These are phyloP conservation scores for Candida succiphila DNA, from an alignment of 805 yeast genomes.

Conservation along the genomic window DNA sequence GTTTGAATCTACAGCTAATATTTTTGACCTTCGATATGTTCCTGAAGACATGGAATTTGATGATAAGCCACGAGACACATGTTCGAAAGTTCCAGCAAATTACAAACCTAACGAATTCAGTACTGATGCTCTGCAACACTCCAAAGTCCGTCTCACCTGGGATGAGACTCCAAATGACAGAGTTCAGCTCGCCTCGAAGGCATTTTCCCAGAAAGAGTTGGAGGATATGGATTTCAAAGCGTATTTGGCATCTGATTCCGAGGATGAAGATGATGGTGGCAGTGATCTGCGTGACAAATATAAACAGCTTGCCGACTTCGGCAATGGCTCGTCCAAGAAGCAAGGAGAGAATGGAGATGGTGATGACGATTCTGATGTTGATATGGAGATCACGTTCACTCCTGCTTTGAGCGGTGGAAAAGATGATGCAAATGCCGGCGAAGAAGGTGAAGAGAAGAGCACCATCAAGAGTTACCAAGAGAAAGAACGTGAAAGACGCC, in stretches of 20 bases:
- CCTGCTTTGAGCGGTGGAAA: slow-evolving; percentile 59
- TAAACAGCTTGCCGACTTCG: slow-evolving; percentile 45
- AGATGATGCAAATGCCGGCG: slow-evolving; percentile 26
- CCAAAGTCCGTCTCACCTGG: slow-evolving; percentile 95
- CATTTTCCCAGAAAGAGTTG: slow-evolving; percentile 80
- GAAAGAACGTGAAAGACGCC: slow-evolving; percentile 89
- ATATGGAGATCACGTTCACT: slow-evolving; percentile 92
- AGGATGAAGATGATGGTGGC: slow-evolving; percentile 42
- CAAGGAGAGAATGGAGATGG: slow-evolving; percentile 7
- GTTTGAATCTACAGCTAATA: slow-evolving; percentile 90
- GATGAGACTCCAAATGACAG: slow-evolving; percentile 96
- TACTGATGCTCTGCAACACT: slow-evolving; percentile 93
- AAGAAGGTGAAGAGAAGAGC: slow-evolving; percentile 48
- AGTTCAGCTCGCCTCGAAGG: slow-evolving; percentile 60
- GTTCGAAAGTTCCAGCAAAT: slow-evolving; percentile 61
- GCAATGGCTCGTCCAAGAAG: slow-evolving; percentile 16
- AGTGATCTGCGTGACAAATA: slow-evolving; percentile 44
- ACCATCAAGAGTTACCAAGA: slow-evolving; percentile 74
- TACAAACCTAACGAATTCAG: slow-evolving; percentile 77
- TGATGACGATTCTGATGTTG: slow-evolving; percentile 45
- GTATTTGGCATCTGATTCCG: slow-evolving; percentile 74
- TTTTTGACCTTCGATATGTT: slow-evolving; percentile 84
- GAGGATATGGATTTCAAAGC: slow-evolving; percentile 91
- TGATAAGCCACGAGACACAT: slow-evolving; percentile 63
- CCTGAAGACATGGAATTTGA: slow-evolving; percentile 91